A percentile compares a stretch with the other conserved stretches of the same genome.
Conservation (phyloP, 495 filamentous ascomycete species). For the Cercophora newfieldiana region DNA sequence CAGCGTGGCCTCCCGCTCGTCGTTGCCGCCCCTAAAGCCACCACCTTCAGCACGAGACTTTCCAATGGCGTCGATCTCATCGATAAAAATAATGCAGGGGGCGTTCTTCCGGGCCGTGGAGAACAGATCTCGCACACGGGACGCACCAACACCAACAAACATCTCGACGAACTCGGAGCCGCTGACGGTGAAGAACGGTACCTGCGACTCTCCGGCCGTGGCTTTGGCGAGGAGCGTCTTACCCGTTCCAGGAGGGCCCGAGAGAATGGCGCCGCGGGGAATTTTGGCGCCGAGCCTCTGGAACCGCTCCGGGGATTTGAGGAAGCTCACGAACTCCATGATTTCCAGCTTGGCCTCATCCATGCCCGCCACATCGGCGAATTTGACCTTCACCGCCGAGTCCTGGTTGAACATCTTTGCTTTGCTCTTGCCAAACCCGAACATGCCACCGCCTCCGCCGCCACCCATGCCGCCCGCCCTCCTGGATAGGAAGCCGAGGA, state of each 20-base stretch:
- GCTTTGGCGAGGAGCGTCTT: conserved; percentile 97
- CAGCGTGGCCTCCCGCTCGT: conserved; percentile 92
- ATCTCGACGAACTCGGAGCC: conserved; percentile 99
- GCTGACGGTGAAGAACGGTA: conserved; percentile 97
- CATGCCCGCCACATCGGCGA: conserved; percentile 96
- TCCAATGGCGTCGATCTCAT: conserved; percentile 98
- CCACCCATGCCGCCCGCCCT: conserved; percentile 58
- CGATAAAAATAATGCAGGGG: conserved; percentile 98
- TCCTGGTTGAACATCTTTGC: conserved; percentile 98
- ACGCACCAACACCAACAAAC: conserved; percentile 98
- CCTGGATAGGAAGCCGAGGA: conserved; percentile 69
- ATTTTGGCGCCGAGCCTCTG: conserved; percentile 96
- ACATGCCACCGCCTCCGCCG: conserved; percentile 76
- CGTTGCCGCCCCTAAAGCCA: conserved; percentile 76
- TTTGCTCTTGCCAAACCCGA: conserved; percentile 91
- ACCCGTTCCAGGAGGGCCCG: conserved; percentile 95
- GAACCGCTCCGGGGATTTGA: conserved; percentile 86
- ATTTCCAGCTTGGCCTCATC: conserved; percentile 98
- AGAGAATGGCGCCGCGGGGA: conserved; percentile 92
- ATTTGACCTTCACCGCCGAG: conserved; percentile 92
- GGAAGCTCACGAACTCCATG: conserved; percentile 98
- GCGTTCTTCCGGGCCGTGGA: conserved; percentile 92
- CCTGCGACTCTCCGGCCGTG: conserved; percentile 94
- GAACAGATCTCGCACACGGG: conserved; percentile 91
- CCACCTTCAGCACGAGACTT: conserved; percentile 73